Percentiles rank a stretch among this genome's conserved stretches.
These are phyloP conservation scores for Termitomyces sp. DNA, from an alignment of 768 basidiomycete species.

Conservation along the genomic window DNA sequence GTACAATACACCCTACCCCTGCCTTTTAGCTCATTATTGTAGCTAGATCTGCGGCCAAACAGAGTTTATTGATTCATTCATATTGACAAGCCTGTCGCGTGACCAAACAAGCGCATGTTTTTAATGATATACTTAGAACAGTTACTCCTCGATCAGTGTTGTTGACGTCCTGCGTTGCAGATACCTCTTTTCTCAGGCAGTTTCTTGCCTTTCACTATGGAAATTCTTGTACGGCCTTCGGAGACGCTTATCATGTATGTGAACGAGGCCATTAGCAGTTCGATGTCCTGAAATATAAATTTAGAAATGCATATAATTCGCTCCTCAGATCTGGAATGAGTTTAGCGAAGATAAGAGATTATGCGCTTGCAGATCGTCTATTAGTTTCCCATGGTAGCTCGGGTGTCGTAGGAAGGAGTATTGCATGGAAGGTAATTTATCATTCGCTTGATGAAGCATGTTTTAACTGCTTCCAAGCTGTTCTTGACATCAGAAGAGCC, in stretches of 20 bases:
- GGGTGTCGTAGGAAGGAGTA: slow-evolving; percentile 66
- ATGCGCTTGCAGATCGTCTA: slow-evolving; percentile 54
- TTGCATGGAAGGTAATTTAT: slow-evolving; percentile 74
- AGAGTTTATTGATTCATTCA: too few relatives aligned
- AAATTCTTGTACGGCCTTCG: slow-evolving; percentile 4
- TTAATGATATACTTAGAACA: neutral
- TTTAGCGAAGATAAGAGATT: slow-evolving; percentile 63
- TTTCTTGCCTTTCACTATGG: slow-evolving; percentile 1
- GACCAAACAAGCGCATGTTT: neutral
- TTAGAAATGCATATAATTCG: slow-evolving; percentile 35
- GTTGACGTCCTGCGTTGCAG: neutral
- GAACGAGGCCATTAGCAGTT: slow-evolving; percentile 11
- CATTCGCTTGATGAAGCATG: slow-evolving; percentile 7
- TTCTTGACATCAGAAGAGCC: slow-evolving; percentile 68
- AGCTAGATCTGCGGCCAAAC: too few relatives aligned
- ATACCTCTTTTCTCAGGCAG: neutral
- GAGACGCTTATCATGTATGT: slow-evolving; percentile 16
- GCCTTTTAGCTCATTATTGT: too few relatives aligned
- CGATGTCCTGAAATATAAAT: neutral
- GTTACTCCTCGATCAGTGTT: neutral
- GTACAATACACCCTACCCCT: too few relatives aligned
- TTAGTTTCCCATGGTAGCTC: slow-evolving; percentile 35
- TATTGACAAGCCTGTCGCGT: neutral
- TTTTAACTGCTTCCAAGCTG: slow-evolving; percentile 37
- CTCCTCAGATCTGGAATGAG: slow-evolving; percentile 48